phyloP scores from a whole-genome alignment of 1,284 basidiomycete species.

The Melampsora occidentalis region DNA sequence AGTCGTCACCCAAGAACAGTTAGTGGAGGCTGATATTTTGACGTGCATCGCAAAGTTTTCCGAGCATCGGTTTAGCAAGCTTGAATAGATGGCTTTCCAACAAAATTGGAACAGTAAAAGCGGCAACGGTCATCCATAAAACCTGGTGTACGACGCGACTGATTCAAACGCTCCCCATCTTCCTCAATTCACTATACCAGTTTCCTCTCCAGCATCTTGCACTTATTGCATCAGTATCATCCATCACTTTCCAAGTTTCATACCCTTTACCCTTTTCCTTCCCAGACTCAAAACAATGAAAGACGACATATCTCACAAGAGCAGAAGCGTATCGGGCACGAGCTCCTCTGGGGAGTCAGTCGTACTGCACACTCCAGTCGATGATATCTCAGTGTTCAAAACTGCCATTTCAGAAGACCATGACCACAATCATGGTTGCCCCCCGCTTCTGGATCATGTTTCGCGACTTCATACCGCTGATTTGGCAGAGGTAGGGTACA shows the following conservation, averaged over 20 bases:
- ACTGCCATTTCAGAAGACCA: background rate
- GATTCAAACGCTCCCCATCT: background rate
- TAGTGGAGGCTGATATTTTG: background rate
- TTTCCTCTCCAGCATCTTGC: background rate
- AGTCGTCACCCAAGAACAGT: too few species aligned
- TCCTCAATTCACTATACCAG: background rate
- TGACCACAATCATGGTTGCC: background rate
- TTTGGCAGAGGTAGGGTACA: constrained; percentile 24
- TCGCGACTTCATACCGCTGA: constrained; percentile 4
- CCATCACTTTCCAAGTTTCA: background rate
- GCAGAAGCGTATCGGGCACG: constrained; percentile 10
- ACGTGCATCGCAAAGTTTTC: background rate
- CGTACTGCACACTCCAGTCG: constrained; percentile 25
- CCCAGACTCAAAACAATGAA: background rate
- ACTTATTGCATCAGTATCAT: background rate
- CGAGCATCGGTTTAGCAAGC: background rate
- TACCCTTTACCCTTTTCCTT: background rate
- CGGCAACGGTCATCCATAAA: background rate
- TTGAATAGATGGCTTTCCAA: background rate
- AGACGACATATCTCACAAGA: background rate
- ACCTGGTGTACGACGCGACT: background rate
- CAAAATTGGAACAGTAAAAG: background rate
- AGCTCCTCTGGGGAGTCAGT: constrained; percentile 33
- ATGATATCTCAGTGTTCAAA: background rate
- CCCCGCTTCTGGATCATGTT: constrained; percentile 1